phyloP scores from a whole-genome alignment of 2,329 filamentous ascomycete species.

The Trichoderma sp. region DNA sequence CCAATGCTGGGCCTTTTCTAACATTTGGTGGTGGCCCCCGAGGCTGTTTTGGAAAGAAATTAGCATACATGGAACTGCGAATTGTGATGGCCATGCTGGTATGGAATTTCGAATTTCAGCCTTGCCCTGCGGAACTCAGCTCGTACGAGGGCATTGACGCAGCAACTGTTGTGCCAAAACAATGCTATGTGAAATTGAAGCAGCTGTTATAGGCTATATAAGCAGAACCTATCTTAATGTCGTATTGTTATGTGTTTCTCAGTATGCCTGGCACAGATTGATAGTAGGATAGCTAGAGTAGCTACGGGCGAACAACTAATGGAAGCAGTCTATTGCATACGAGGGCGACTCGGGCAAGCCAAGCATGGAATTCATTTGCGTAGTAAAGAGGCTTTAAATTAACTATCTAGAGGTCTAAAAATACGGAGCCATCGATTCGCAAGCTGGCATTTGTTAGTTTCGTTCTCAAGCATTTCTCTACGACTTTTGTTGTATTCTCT shows the following conservation, averaged over 20 bases:
- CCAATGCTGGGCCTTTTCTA: background rate
- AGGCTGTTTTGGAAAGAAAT: background rate
- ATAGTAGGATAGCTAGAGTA: background rate
- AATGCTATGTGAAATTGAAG: background rate
- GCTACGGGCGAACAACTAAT: background rate
- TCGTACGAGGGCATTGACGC: background rate
- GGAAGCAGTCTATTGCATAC: background rate
- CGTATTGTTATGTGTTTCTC: background rate
- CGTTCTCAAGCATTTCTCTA: background rate
- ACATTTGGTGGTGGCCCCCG: conserved; percentile 1
- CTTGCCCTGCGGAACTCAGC: background rate
- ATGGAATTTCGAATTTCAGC: conserved; percentile 3
- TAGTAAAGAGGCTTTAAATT: background rate
- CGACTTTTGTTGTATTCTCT: background rate
- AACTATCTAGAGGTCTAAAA: background rate
- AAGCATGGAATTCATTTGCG: background rate
- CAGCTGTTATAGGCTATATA: background rate
- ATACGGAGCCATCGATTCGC: background rate
- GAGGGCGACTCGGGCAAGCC: background rate
- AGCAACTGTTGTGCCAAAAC: background rate
- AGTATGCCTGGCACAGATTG: background rate
- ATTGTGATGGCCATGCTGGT: background rate
- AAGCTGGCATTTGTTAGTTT: background rate
- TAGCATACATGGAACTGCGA: background rate
- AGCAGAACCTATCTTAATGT: background rate